A percentile compares a stretch with the other conserved stretches of the same genome.
These are phyloP conservation scores for Phialophora macrospora DNA, from an alignment of 2,329 filamentous ascomycete genomes.

Conservation along the genomic window DNA sequence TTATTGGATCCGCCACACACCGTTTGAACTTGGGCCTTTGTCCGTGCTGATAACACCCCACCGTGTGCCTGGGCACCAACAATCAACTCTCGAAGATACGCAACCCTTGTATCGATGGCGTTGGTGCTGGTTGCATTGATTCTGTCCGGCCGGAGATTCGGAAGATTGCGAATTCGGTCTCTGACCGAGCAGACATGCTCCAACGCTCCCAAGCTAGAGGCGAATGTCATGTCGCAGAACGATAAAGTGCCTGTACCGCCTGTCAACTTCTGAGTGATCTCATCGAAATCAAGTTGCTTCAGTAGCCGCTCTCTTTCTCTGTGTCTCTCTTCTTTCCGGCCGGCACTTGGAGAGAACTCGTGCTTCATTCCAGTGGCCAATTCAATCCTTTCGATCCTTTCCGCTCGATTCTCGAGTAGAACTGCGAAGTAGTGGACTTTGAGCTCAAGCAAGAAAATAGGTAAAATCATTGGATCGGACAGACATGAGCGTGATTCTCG, in stretches of 20 bases:
- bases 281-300: slow-evolving; percentile 27
- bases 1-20: background rate
- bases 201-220: slow-evolving; percentile 22
- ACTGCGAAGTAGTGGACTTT: slow-evolving; percentile 31
- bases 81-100: slow-evolving; percentile 27
- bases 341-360: slow-evolving; percentile 21
- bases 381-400: slow-evolving; percentile 29
- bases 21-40: slow-evolving; percentile 30
- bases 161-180: background rate
- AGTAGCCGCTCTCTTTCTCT: slow-evolving; percentile 15
- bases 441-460: slow-evolving; percentile 27
- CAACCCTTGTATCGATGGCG: slow-evolving; percentile 14
- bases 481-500: slow-evolving; percentile 13
- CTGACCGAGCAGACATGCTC: slow-evolving; percentile 16
- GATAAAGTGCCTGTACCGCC: slow-evolving; percentile 27
- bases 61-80: slow-evolving; percentile 21
- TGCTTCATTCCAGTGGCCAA: slow-evolving; percentile 30
- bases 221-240: slow-evolving; percentile 30
- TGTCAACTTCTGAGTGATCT: slow-evolving; percentile 31
- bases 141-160: background rate
- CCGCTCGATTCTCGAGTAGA: slow-evolving; percentile 25
- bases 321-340: slow-evolving; percentile 7
- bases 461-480: slow-evolving; percentile 23
- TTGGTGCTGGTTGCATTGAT: background rate
- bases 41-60: slow-evolving; percentile 20